Evolutionary conservation across 306 rosid species (phyloP).

Genomic region (Corylus heterophylla): DNA sequence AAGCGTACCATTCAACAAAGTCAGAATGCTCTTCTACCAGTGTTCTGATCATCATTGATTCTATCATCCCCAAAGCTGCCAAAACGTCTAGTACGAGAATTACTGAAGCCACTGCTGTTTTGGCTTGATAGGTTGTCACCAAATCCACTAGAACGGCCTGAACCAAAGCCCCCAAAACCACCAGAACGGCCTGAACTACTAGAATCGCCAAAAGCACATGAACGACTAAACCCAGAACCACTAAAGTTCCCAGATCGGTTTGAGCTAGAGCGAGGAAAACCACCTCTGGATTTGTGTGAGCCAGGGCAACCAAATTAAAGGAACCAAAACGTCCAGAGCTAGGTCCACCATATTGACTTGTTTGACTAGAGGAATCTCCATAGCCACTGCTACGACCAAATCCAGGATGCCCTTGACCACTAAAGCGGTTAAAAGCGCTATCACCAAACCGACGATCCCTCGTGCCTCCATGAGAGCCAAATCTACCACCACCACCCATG

Average conservation of each 20-base stretch:
- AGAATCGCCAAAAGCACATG: constrained; percentile 49
- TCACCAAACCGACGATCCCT: constrained; percentile 48
- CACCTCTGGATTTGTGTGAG: constrained; percentile 40
- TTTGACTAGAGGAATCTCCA: constrained; percentile 38
- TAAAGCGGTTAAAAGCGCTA: constrained; percentile 43
- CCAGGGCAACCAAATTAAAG: constrained; percentile 46
- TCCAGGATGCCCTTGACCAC: constrained; percentile 42
- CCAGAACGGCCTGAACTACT: constrained; percentile 38
- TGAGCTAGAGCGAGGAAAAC: constrained; percentile 43
- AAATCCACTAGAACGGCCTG: constrained; percentile 26
- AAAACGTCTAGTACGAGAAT: constrained; percentile 20
- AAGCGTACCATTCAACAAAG: not conserved
- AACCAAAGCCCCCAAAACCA: constrained; percentile 39
- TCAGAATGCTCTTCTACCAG: constrained; percentile 33
- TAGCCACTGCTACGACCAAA: constrained; percentile 49
- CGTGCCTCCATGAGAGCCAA: constrained; percentile 41
- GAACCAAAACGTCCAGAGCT: constrained; percentile 49
- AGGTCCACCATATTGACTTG: constrained; percentile 40
- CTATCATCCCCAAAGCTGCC: constrained; percentile 33
- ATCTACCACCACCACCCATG: constrained; percentile 57
- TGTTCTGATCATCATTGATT: constrained; percentile 15
- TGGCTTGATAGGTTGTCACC: constrained; percentile 29
- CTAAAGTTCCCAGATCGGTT: constrained; percentile 55
- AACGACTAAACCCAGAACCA: constrained; percentile 42
- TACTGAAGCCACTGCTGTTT: constrained; percentile 28